These are phyloP conservation scores for Globomyces sp. DNA, from an alignment of 371 early-diverging fungal species.

Conservation along the genomic window DNA sequence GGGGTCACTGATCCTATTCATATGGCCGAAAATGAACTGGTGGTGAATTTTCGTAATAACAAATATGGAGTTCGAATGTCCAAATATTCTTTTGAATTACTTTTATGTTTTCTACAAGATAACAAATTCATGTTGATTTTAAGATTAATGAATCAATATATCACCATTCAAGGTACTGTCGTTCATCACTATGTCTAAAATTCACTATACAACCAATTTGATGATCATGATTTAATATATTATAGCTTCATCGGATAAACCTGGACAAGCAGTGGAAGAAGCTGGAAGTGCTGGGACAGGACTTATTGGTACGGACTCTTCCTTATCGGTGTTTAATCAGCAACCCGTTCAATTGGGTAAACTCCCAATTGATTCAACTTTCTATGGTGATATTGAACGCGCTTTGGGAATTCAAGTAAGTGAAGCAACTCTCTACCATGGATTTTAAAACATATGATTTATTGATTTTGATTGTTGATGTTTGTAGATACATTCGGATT, in stretches of 20 bases:
- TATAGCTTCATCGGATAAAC: slow-evolving; percentile 26
- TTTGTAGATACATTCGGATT: background rate
- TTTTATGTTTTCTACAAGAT: slow-evolving; percentile 91
- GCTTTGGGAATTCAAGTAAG: slow-evolving; percentile 40
- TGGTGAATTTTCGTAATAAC: slow-evolving; percentile 74
- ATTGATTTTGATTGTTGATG: too few species aligned
- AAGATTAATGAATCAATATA: slow-evolving; percentile 91
- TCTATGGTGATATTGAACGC: slow-evolving; percentile 53
- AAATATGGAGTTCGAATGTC: slow-evolving; percentile 91
- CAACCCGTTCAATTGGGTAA: slow-evolving; percentile 65
- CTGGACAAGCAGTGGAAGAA: background rate
- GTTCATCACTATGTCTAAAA: too few species aligned
- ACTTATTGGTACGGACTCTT: slow-evolving; percentile 73
- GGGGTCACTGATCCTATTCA: slow-evolving; percentile 74
- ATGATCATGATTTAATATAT: slow-evolving; percentile 9
- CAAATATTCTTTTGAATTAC: slow-evolving; percentile 87
- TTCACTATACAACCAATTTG: background rate
- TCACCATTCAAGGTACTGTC: slow-evolving; percentile 73
- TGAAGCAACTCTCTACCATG: slow-evolving; percentile 20
- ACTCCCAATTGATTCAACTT: slow-evolving; percentile 56
- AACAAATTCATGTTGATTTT: slow-evolving; percentile 84
- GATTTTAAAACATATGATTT: background rate
- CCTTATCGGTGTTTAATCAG: slow-evolving; percentile 79
- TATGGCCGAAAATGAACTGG: slow-evolving; percentile 76
- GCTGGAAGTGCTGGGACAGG: slow-evolving; percentile 63